These are phyloP conservation scores for Mycena kentingensis DNA, from an alignment of 768 basidiomycete species.

Conservation along the genomic window DNA sequence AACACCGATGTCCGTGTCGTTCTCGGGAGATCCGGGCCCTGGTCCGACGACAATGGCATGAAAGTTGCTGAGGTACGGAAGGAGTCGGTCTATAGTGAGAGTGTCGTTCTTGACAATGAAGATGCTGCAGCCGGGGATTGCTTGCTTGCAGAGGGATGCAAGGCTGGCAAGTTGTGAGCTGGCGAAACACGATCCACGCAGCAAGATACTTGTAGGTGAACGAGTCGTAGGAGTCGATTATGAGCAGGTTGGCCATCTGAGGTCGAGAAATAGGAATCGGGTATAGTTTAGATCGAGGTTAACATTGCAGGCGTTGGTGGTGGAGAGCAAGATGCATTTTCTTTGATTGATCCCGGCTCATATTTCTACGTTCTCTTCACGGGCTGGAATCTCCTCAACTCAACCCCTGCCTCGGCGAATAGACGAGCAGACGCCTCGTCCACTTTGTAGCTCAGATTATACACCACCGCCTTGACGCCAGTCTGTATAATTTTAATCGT, in stretches of 20 bases:
- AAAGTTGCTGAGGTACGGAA: slow-evolving; percentile 59
- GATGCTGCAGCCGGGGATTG: slow-evolving; percentile 62
- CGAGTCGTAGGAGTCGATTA: slow-evolving; percentile 85
- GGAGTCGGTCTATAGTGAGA: slow-evolving; percentile 49
- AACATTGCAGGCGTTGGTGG: neutral
- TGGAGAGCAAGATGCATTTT: too few species aligned
- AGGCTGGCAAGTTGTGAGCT: slow-evolving; percentile 46
- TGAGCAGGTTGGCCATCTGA: slow-evolving; percentile 53
- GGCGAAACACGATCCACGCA: neutral
- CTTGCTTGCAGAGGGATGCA: slow-evolving; percentile 65
- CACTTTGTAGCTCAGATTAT: slow-evolving; percentile 96
- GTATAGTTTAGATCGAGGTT: neutral
- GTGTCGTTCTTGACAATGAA: slow-evolving; percentile 77
- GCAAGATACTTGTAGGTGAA: slow-evolving; percentile 75
- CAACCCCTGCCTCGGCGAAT: slow-evolving; percentile 81
- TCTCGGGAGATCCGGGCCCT: slow-evolving; percentile 77
- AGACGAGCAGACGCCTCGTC: slow-evolving; percentile 81
- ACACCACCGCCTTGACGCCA: slow-evolving; percentile 89
- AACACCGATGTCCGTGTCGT: slow-evolving; percentile 63
- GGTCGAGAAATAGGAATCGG: too few species aligned
- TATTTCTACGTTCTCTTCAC: slow-evolving; percentile 26
- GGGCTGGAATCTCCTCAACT: slow-evolving; percentile 70
- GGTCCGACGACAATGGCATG: slow-evolving; percentile 75
- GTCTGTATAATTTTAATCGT: slow-evolving; percentile 97
- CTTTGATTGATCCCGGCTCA: neutral